Evolutionary conservation across 768 basidiomycete species (phyloP), one percentile per base, ranked within the genome.

Genomic region (Lentinula boryana): DNA sequence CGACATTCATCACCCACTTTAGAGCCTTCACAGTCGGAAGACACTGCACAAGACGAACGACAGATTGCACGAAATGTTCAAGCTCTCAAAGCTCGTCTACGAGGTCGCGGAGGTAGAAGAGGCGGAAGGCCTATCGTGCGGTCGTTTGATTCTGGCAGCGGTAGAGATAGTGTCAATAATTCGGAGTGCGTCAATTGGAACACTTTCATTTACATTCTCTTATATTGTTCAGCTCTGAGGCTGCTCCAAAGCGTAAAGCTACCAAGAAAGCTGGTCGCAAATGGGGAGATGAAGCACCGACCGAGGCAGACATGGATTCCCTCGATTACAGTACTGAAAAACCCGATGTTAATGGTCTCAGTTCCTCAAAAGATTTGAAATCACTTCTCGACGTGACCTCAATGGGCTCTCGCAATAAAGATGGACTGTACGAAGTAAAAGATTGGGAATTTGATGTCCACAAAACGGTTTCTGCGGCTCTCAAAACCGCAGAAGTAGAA

Each of bases 1-100:
- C 60, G 58, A 56, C 60, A 60, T 21, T 53, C 31, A 15, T 51
- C 31, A 54, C 23, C 49, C 36, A 40, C 41, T 40, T 5, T 60
- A 86, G 82, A 75, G 49, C 83, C 82, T 1, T 75, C 79, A 2
- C 75, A 80, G 63, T 74, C 80, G 7, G 67, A 78, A 21, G 83
- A 85, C 44, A 70, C 75, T 2, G 76, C 84, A 2, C 80, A 82
- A 44, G 93, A 95, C 63, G 93, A 92, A 61, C 89, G 96, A 68
- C 87, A 94, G 67, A 98, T 98, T 63, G 87, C 95, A 3, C 81
- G 91, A 65, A 97, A 95, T 68, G 91, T 97, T 1, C 88, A 94
- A 65, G 92, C 91, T 0, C 78, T 99, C 58, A 97, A 95, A 73
- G 87, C 82, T 56, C 81, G 93, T 35, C 73, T 97, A 54, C 89